Evolutionary conservation across 2,329 filamentous ascomycete genomes (phyloP).

Genomic region (Microdochium bolleyi): DNA sequence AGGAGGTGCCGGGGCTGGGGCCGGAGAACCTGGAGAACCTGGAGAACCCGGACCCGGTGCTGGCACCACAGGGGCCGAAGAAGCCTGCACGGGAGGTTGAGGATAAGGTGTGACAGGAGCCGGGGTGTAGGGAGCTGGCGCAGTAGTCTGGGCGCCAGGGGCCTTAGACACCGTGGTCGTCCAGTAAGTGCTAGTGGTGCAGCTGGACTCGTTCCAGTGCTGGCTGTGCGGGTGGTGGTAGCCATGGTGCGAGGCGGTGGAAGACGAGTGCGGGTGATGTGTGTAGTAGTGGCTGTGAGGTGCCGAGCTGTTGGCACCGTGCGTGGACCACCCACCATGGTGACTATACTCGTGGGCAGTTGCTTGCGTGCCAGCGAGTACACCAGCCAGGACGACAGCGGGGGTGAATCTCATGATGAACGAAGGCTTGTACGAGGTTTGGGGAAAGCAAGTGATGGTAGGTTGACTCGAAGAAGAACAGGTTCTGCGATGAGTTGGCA

Average conservation of each 20-base stretch:
- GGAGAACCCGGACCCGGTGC: no score
- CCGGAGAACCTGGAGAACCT: no score
- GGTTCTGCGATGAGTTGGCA: no score
- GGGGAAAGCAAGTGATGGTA: not conserved
- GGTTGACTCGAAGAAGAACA: not conserved
- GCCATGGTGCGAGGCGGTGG: not conserved
- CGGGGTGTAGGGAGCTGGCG: not conserved
- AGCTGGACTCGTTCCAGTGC: not conserved
- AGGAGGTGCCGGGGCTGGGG: no score
- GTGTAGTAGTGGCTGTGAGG: not conserved
- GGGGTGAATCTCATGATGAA: not conserved
- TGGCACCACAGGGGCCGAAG: no score
- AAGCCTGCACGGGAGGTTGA: no score
- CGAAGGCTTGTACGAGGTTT: not conserved
- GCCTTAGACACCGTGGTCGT: not conserved
- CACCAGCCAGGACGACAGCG: not conserved
- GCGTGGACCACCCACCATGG: no score
- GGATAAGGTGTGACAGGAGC: no score
- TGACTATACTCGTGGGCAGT: no score
- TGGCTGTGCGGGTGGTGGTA: no score
- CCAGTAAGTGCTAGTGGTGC: not conserved
- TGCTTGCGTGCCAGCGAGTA: not conserved
- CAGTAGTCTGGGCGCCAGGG: not conserved
- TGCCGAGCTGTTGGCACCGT: not conserved
- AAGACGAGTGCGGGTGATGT: not conserved